Conservation (phyloP, 768 basidiomycete species). For the Russula dissimulans region DNA sequence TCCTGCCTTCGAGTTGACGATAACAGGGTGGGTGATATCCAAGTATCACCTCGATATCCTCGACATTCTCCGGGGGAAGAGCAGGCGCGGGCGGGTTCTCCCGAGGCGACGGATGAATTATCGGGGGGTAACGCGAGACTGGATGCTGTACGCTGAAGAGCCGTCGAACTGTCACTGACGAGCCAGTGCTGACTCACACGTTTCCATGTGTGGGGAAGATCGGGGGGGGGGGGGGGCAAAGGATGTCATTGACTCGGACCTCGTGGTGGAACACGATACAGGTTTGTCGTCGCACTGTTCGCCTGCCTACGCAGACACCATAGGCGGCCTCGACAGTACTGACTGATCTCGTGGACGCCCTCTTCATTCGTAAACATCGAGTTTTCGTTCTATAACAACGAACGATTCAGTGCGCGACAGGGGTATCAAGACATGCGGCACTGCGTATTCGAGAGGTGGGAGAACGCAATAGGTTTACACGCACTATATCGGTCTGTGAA, state of each 20-base stretch:
- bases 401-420: too few species aligned
- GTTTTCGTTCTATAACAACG: conserved; percentile 41
- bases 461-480: too few species aligned
- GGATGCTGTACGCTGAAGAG: conserved; percentile 32
- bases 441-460: too few species aligned
- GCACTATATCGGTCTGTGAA: too few species aligned
- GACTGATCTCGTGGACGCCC: conserved; percentile 43
- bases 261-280: conserved; percentile 35
- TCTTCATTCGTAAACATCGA: conserved; percentile 31
- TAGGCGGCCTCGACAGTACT: conserved; percentile 49
- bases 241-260: too few species aligned
- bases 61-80: conserved; percentile 39
- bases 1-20: too few species aligned
- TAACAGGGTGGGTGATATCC: conserved; percentile 18
- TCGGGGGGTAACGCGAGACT: conserved; percentile 28
- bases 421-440: too few species aligned
- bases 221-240: too few species aligned
- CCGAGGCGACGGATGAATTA: too few species aligned
- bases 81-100: conserved; percentile 30
- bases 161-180: not conserved
- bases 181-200: too few species aligned
- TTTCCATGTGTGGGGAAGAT: too few species aligned
- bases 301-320: conserved; percentile 44
- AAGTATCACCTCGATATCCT: conserved; percentile 31
- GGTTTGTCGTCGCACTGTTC: conserved; percentile 50